These are phyloP conservation scores for Gossypium schwendimanii DNA, from an alignment of 441 rosid genomes.

Conservation along the genomic window DNA sequence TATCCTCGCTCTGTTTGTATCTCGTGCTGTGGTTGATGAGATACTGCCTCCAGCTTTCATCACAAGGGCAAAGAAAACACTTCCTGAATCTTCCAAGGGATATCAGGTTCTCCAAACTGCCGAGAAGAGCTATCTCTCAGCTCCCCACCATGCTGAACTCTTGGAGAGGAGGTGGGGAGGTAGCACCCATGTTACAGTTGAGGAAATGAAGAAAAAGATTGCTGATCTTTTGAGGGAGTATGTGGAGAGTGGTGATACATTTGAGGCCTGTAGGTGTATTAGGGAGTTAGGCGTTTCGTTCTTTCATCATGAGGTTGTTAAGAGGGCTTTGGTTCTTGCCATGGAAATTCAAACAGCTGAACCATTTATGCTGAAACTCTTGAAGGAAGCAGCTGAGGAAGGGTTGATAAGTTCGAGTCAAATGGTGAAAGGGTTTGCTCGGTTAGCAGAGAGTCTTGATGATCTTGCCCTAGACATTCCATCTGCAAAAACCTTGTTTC, in stretches of 20 bases:
- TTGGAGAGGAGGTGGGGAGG: constrained; percentile 99
- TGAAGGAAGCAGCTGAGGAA: constrained; percentile 91
- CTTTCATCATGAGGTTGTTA: constrained; percentile 98
- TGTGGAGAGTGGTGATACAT: constrained; percentile 66
- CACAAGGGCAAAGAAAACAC: constrained; percentile 68
- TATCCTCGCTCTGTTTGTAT: constrained; percentile 77
- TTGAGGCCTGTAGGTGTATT: constrained; percentile 92
- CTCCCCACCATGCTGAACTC: constrained; percentile 98
- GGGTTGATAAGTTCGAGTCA: constrained; percentile 93
- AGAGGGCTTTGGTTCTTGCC: constrained; percentile 82
- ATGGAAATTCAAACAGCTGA: constrained; percentile 77
- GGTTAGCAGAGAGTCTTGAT: constrained; percentile 81
- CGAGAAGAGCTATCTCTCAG: constrained; percentile 90
- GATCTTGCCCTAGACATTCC: constrained; percentile 97
- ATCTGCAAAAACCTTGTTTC: constrained; percentile 60
- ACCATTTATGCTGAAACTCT: constrained; percentile 53
- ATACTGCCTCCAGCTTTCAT: constrained; percentile 91
- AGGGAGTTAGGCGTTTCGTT: constrained; percentile 88
- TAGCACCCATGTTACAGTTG: constrained; percentile 81
- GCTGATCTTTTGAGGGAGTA: constrained; percentile 77
- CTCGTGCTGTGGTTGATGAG: constrained; percentile 95
- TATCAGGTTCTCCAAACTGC: constrained; percentile 77
- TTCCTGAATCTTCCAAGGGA: constrained; percentile 75
- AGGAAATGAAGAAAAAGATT: constrained; percentile 90
- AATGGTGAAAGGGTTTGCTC: constrained; percentile 80